phyloP scores from a whole-genome alignment of 768 basidiomycete genomes.

The Coprinellus micaceus region DNA sequence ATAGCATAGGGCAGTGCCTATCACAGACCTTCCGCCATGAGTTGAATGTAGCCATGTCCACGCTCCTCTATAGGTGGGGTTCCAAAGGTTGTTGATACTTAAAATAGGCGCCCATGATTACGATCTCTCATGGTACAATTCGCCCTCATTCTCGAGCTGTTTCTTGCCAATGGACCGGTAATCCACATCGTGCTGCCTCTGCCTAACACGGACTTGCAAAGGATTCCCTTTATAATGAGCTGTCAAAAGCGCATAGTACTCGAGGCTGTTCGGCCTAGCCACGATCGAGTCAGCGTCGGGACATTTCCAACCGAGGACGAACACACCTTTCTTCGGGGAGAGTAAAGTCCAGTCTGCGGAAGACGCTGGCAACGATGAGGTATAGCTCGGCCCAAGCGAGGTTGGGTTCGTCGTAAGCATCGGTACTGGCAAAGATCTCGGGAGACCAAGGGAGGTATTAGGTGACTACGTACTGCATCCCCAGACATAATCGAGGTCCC shows the following conservation, averaged over 20 bases:
- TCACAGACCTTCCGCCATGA: no score
- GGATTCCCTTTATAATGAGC: neutral
- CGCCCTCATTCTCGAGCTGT: no score
- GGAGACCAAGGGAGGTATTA: neutral
- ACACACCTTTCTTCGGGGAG: constrained; percentile 31
- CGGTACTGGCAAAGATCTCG: constrained; percentile 11
- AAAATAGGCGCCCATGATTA: no score
- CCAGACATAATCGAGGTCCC: constrained; percentile 41
- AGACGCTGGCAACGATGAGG: constrained; percentile 36
- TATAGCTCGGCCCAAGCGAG: constrained; percentile 44
- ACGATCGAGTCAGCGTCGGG: neutral
- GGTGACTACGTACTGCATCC: neutral
- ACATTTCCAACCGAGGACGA: neutral
- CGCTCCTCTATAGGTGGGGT: no score
- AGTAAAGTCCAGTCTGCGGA: constrained; percentile 33
- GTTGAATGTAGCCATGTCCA: no score
- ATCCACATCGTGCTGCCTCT: no score
- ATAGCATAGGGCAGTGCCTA: no score
- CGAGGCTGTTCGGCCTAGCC: neutral
- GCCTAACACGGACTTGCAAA: constrained; percentile 2
- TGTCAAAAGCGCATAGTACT: neutral
- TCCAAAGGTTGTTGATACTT: no score
- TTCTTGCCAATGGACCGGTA: no score
- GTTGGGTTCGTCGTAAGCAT: constrained; percentile 22
- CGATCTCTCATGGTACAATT: no score